Percentiles rank a stretch among this genome's conserved stretches.
Conservation (phyloP, 441 rosid species). For the Corymbia calophylla region DNA sequence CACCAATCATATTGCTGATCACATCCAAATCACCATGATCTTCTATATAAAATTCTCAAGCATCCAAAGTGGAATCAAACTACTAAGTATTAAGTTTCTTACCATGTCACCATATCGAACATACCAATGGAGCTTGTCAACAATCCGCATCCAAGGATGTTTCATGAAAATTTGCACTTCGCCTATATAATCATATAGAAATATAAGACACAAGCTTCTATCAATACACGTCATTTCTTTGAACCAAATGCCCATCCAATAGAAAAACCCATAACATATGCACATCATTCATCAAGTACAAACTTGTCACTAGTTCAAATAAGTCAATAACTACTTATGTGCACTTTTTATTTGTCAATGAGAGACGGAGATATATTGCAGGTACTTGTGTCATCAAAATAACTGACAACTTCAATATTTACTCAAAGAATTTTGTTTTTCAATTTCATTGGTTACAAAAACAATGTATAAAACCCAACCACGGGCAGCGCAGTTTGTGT, state of each 20-base stretch:
- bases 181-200: neutral
- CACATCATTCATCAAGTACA: neutral
- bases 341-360: neutral
- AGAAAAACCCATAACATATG: neutral
- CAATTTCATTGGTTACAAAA: neutral
- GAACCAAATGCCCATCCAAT: neutral
- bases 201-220: neutral
- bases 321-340: neutral
- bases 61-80: neutral
- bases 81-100: conserved; percentile 17
- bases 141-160: conserved; percentile 45
- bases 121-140: conserved; percentile 77
- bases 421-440: neutral
- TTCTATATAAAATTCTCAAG: neutral
- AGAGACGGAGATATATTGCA: neutral
- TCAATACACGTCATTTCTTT: neutral
- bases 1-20: neutral
- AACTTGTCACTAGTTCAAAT: neutral
- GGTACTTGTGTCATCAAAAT: neutral
- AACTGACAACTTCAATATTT: neutral
- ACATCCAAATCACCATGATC: neutral
- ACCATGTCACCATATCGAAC: conserved; percentile 84
- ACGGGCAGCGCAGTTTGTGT: too few species aligned
- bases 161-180: neutral
- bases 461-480: too few species aligned